Base-by-base conservation (phyloP, 2,329 filamentous ascomycete species). In the Magnaporthiopsis rhizophila region DNA sequence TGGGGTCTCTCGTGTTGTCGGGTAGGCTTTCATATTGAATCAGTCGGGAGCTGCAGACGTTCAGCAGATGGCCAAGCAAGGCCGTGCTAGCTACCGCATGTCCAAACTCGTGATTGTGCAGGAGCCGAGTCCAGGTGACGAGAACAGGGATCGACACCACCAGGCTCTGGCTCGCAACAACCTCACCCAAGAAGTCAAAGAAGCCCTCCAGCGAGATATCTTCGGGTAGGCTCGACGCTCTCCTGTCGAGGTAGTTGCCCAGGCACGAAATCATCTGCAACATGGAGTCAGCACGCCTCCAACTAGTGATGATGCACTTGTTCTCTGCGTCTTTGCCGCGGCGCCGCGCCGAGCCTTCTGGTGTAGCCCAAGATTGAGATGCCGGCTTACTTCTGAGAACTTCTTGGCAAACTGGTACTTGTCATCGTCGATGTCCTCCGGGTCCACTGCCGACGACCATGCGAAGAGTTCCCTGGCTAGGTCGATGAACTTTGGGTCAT, bases 331-430 rank as follows among this genome's bases (percentile, higher is more conserved):
- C 18, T 34, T 21, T 53, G 15, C 8, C 21, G 30, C 30, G 30
- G 18, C 3, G 38, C 15, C 38, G 38, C 45, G 9, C 45, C 18
- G 13, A 45, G 38, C 38, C 15, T 45, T 45, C 38, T 4, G 38
- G 15, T 15, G 38, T 15, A 13, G 38, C 38, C 5, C 38, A 45
- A 45, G 38, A 53, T 21, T 11, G 45, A 7, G 18, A 24, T 53
- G 53, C 50, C 36, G 50, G 61, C 78, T 68, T 81, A 92, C 90
- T 84, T 99, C 95, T 1, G 93, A 92, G 60, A 98, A 86, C 76
- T 96, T 97, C 79, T 98, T 98, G 57, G 91, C 87, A 69, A 97
- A 87, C 64, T 91, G 87, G 74, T 99, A 98, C 73, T 92, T 96
- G 71, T 92, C 89, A 71, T 97, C 92, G 69, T 97, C 91, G 65